Evolutionary conservation across 257 asterid genomes (phyloP).

Genomic region (Eucommia ulmoides): DNA sequence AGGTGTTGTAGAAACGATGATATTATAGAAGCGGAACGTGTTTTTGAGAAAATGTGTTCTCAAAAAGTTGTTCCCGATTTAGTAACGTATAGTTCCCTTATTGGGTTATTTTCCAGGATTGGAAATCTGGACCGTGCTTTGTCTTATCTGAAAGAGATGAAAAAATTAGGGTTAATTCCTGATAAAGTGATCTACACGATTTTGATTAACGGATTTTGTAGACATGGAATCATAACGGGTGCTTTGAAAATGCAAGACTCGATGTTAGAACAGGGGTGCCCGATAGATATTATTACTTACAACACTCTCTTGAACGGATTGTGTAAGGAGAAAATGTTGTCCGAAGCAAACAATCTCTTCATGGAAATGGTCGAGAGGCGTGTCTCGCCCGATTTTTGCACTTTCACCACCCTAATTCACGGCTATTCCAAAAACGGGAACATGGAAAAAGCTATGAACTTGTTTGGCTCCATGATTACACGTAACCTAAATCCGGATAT

Average conservation of each 20-base stretch:
- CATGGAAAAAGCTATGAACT: conserved; percentile 31
- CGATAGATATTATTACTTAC: conserved; percentile 61
- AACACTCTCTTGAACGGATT: conserved; percentile 55
- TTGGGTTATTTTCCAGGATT: conserved; percentile 41
- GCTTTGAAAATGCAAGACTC: conserved; percentile 60
- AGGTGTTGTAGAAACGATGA: conserved; percentile 42
- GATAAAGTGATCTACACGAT: conserved; percentile 59
- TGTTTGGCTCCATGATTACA: conserved; percentile 39
- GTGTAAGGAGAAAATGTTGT: conserved; percentile 46
- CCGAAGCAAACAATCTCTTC: conserved; percentile 47
- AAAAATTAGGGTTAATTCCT: conserved; percentile 33
- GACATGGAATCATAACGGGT: conserved; percentile 34
- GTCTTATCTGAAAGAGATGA: conserved; percentile 36
- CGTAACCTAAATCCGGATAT: conserved; percentile 51
- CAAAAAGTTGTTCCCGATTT: conserved; percentile 38
- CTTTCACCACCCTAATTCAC: conserved; percentile 49
- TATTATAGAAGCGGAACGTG: conserved; percentile 32
- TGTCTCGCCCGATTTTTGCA: conserved; percentile 56
- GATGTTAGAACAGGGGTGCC: conserved; percentile 48
- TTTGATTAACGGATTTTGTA: conserved; percentile 57
- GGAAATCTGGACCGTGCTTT: conserved; percentile 40
- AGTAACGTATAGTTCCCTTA: conserved; percentile 53
- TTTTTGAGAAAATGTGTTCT: conserved; percentile 33
- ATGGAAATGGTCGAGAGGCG: conserved; percentile 68
- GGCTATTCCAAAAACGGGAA: conserved; percentile 52